Evolutionary conservation across 306 rosid genomes (phyloP).

Genomic region (Dalbergia cultrata): DNA sequence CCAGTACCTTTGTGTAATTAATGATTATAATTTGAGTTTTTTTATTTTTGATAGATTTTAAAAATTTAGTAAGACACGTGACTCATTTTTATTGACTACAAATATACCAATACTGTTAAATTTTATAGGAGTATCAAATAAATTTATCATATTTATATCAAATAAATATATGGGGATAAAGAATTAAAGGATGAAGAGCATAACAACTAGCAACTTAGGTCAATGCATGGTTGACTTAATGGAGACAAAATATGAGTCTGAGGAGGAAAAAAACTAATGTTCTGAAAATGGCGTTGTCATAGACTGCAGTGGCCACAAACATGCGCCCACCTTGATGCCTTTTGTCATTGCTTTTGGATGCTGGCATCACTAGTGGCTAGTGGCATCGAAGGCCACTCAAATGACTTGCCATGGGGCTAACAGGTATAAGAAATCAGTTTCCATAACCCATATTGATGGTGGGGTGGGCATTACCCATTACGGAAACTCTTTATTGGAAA

Average conservation of each 20-base stretch:
- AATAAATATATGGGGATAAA: too few species aligned
- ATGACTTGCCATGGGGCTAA: not conserved
- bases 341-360: conserved; percentile 19
- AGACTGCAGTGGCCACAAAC: conserved; percentile 26
- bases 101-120: too few species aligned
- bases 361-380: not conserved
- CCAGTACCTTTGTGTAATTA: too few species aligned
- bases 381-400: conserved; percentile 16
- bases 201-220: not conserved
- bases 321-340: conserved; percentile 19
- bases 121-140: too few species aligned
- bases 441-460: not conserved
- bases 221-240: conserved; percentile 29
- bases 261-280: conserved; percentile 28
- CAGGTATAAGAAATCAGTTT: not conserved
- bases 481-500: not conserved
- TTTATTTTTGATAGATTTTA: too few species aligned
- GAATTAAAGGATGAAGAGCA: conserved; percentile 7
- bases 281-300: conserved; percentile 31
- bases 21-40: too few species aligned
- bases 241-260: conserved; percentile 41
- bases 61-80: too few species aligned
- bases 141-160: not conserved
- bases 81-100: too few species aligned
- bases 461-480: not conserved